Evolutionary conservation across 768 basidiomycete species (phyloP), one percentile per base, ranked within the genome.

Genomic region (Gyrodon lividus): DNA sequence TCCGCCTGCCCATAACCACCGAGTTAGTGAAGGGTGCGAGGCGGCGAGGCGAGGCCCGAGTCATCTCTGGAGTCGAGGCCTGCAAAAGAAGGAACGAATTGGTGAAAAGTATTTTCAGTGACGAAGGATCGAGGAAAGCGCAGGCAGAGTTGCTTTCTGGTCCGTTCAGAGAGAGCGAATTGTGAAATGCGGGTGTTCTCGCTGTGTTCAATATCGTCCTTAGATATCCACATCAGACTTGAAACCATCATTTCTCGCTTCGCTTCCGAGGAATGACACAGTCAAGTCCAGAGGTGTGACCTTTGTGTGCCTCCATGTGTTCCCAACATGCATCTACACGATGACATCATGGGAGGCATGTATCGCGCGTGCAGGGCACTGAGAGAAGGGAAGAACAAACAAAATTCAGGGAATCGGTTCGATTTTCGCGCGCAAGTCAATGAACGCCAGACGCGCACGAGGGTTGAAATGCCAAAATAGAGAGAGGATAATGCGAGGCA

Each of bases 1-100:
- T 54, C 41, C 73, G 76, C 22, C 63, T 76, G 16, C 57, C 68
- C 19, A 65, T 73, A 14, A 69, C 74, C 6, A 55, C 70, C 3
- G 61, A 41, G 55, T 51, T 77, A 14, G 74, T 77, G 5, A 63
- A 54, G 40, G 58, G 52, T 5, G 75, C 75, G 20, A 67, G 72
- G 24, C 51, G 52, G 50, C 58, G 59, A 46, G 75, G 75, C 0
- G 70, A 74, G 24, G 43, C 44, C 17, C 69, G 73, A 30, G 71
- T 73, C 5, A 56, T 72, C 17, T 47, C 59, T 7, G 71, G 73
- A 3, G 52, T 59, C 5, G 68, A 70, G 42, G 59, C 52, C 17
- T 71, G 71, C 55, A 57, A 58, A 43, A 52, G 42, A 19, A 60
- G 74, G 12, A 65, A 74, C 50, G 62, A 66, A 12, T 34, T 17